phyloP scores from a whole-genome alignment of 306 rosid species.

The Potentilla sterilis region DNA sequence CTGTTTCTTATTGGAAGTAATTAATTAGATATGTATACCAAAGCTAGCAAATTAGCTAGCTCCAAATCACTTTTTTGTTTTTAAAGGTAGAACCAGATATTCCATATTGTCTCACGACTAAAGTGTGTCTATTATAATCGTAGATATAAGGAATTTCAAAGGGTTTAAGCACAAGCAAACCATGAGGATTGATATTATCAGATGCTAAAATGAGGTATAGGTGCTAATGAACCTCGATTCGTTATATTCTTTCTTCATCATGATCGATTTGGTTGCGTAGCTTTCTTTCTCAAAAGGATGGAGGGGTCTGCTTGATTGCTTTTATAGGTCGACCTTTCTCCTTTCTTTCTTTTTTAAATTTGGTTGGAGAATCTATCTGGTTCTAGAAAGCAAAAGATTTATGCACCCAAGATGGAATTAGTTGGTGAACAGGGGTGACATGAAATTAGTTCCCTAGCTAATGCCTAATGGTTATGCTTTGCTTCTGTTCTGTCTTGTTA shows the following conservation, averaged over 20 bases:
- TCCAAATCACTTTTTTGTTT: neutral
- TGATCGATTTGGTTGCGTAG: conserved; percentile 1
- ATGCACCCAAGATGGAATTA: too few species aligned
- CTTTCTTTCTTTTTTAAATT: neutral
- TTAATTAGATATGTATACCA: neutral
- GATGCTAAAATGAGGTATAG: neutral
- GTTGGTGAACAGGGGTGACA: neutral
- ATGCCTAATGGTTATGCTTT: neutral
- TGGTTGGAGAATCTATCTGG: neutral
- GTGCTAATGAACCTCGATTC: conserved; percentile 1
- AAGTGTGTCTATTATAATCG: neutral
- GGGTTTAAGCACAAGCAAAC: conserved; percentile 7
- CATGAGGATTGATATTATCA: conserved; percentile 9
- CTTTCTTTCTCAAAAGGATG: neutral
- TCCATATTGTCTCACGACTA: conserved; percentile 19
- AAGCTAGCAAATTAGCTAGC: neutral
- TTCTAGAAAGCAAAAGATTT: neutral
- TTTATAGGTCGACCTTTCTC: neutral
- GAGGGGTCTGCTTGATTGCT: neutral
- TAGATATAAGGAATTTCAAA: neutral
- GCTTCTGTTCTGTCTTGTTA: conserved; percentile 5
- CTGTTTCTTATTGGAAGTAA: neutral
- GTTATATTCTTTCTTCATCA: conserved; percentile 8
- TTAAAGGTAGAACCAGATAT: neutral
- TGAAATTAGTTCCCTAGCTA: neutral